A percentile compares a stretch with the other conserved stretches of the same genome.
phyloP scores from a whole-genome alignment of 345 rosid species.

The Sonneratia caseolaris region DNA sequence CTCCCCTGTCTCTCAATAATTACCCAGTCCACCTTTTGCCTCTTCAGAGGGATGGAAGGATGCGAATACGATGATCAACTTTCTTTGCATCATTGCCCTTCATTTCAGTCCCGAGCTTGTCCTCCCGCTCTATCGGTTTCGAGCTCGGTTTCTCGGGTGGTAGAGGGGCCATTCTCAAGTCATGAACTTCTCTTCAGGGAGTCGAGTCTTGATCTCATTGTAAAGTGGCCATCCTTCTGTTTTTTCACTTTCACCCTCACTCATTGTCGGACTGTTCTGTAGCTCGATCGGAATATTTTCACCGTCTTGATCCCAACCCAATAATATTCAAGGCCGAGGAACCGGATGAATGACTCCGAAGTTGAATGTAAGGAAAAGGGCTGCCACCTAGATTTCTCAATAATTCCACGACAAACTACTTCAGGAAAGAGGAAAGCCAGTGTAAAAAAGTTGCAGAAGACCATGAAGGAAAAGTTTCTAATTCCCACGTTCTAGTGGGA shows the following conservation, averaged over 20 bases:
- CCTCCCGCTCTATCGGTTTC: not conserved
- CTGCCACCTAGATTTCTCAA: too few species aligned
- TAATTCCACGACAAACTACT: too few species aligned
- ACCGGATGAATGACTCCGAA: too few species aligned
- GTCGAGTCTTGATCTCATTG: conserved; percentile 12
- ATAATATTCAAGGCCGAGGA: too few species aligned
- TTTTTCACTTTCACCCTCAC: not conserved
- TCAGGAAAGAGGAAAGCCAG: too few species aligned
- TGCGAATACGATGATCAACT: conserved; percentile 4
- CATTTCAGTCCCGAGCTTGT: not conserved
- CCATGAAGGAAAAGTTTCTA: too few species aligned
- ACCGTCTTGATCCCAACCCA: too few species aligned
- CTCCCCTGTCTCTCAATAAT: conserved; percentile 16
- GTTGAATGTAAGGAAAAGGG: too few species aligned
- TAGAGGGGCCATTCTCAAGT: not conserved
- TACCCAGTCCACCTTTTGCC: conserved; percentile 17
- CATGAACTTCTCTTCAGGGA: not conserved
- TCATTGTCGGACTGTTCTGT: not conserved
- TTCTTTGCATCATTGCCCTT: conserved; percentile 13
- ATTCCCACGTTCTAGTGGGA: too few species aligned
- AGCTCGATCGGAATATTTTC: too few species aligned
- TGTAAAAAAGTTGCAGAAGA: too few species aligned
- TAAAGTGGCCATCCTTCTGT: not conserved
- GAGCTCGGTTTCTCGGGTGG: not conserved
- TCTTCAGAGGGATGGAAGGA: conserved; percentile 17